Base-by-base conservation (phyloP, 164 flowering plant species). In the Cinnamomum micranthum region DNA sequence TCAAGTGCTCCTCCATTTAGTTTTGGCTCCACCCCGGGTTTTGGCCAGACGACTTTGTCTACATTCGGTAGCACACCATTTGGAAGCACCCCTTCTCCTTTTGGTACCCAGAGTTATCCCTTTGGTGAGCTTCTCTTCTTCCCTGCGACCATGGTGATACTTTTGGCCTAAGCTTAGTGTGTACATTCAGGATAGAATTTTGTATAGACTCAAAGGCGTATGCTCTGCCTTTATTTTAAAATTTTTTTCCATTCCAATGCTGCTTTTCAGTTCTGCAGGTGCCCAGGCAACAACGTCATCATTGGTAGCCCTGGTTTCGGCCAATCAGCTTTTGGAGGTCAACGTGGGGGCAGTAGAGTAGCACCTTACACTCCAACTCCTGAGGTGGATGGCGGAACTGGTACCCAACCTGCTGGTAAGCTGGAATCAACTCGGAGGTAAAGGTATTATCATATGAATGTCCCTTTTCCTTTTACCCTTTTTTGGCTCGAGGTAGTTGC, bases 401-500 rank as follows among this genome's bases (percentile, higher is more conserved):
- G 86, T 78, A 65, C 87, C 33, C 91, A 87, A 81, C 79, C 88
- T 27, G 83, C 90, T 79, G 97, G 89, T 63, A 96, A 89, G 84
- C 86, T 94, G 77, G 97, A 89, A 80, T 92, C 99, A 95, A 77
- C 75, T 75, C 81, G 97, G 97, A 68, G 97, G 92, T 81, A 92
- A 91, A 88, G 96, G 96, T 95, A 74, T 52, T 23, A 23, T 35
- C 20, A 65, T 33, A 6, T 2, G 35, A 5, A 33, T 33, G 41
- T 4, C 41, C 41, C 22, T 66, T 66, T 15, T 66, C 22, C 69
- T 17, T 66, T 66, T 27, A 33, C 35, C 35, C 41, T 66, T 23
- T 62, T 62, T 63, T 63, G 25, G 65, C 6, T 66, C 1, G 52
- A 68, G 71, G 27, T 68, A 41, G 10, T 67, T 3, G 47, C 50